Base-by-base conservation (phyloP, 176 grass and related monocot genomes). In the Phragmites australis region DNA sequence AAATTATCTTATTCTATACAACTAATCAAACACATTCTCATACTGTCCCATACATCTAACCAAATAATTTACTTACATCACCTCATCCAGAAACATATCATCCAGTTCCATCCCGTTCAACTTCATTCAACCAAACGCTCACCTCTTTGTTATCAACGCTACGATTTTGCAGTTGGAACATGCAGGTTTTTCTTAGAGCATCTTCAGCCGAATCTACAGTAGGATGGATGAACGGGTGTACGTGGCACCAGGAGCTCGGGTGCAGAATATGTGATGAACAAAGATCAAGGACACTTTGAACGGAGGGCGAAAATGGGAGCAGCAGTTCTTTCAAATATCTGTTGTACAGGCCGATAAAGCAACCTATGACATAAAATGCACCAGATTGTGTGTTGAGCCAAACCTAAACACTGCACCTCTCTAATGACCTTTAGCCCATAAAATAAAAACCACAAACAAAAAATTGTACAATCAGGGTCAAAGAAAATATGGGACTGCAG, bases 401-500 rank as follows among this genome's bases (percentile, higher is more conserved):
- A 70, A 87, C 27, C 72, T 86, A 91, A 87, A 76, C 73, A 80
- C 74, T 67, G 65, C 62, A 81, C 44, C 17, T 59, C 21, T 65
- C 41, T 22, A 13, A 80, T 61, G 41, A 72, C 62, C 65, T 77
- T 44, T 46, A 80, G 14, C 4, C 43, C 84, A 62, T 65, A 46
- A 40, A 72, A 77, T 45, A 48, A 59, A 63, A 65, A 44, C 46
- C 37, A 70, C 13, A 34, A 18, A 53, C 15, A 58, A 74, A 74
- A 50, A 63, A 45, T 26, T 78, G 75, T 70, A 84, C 62, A 42
- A 46, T 12, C 0, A 54, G 59, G 47, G 54, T 81, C 66, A 90
- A 30, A 93, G 88, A 51, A 93, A 93, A 76, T 93, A 93, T 1
- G 84, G 91, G 27, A 93, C 91, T 6, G 75, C 82, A 9, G 68